These are phyloP conservation scores for Heritiera fomes DNA, from an alignment of 345 rosid species.

Conservation along the genomic window DNA sequence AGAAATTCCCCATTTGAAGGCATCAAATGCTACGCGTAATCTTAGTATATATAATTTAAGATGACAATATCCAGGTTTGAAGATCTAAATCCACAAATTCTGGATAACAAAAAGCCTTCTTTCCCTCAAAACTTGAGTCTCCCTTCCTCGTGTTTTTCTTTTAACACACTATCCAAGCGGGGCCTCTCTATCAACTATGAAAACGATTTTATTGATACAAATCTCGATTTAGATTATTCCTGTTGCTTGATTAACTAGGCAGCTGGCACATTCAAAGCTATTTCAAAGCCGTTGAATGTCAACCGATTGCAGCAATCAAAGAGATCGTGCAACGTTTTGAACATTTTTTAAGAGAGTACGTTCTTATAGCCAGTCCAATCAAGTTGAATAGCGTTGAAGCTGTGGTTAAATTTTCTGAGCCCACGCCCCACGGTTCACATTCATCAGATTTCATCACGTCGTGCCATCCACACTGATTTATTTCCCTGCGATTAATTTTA, in stretches of 20 bases:
- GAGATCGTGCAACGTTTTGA: background rate
- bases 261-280: too few species aligned
- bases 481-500: background rate
- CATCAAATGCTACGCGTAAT: background rate
- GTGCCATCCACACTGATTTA: background rate
- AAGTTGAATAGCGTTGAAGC: background rate
- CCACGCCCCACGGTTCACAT: background rate
- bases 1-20: background rate
- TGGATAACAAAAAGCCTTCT: background rate
- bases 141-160: background rate
- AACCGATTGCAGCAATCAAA: background rate
- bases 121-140: background rate
- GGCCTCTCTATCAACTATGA: constrained; percentile 1
- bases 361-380: background rate
- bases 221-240: background rate
- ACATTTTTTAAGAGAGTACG: background rate
- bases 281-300: background rate
- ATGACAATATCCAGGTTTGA: background rate
- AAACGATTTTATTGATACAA: background rate
- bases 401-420: background rate
- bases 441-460: background rate
- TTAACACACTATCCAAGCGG: background rate
- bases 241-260: background rate
- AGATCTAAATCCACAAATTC: constrained; percentile 7
- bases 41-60: background rate